Base-by-base conservation (phyloP, 306 rosid genomes). In the apple (Malus domestica) region DNA sequence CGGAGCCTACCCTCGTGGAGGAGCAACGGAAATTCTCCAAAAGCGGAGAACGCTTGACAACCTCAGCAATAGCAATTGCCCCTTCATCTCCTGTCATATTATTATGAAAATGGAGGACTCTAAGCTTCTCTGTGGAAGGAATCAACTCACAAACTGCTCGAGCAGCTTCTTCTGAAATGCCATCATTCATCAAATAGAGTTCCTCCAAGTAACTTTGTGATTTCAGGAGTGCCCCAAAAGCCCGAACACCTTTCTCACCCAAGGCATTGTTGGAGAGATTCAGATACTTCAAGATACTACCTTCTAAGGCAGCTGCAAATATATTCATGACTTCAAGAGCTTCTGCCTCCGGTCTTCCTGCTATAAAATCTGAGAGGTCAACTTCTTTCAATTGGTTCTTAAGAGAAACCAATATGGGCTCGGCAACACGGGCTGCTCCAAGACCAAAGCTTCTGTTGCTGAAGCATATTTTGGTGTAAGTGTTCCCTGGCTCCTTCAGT, bases 161-260 rank as follows among this genome's bases (percentile, higher is more conserved):
- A 61, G 98, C 97, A 78, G 97, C 98, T 81, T 91, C 96, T 86
- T 87, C 83, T 8, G 97, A 93, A 79, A 93, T 91, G 42, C 98
- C 98, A 77, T 87, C 91, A 80, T 88, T 93, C 81, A 93, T 90
- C 84, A 91, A 77, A 84, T 88, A 93, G 72, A 91, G 96, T 80
- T 90, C 93, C 83, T 91, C 94, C 83, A 93, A 83, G 83, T 78
- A 81, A 44, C 79, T 61, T 76, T 93, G 96, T 7, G 98, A 93
- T 84, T 86, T 88, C 80, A 90, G 82, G 40, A 93, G 93, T 65
- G 93, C 87, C 74, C 85, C 88, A 83, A 93, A 91, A 69, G 98
- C 96, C 81, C 94, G 84, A 51, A 91, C 93, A 52, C 96, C 98
- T 79, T 93, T 93, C 88, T 93, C 97, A 27, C 97, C 98, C 82